Evolutionary conservation across 306 rosid species (phyloP).

Genomic region (Clitoria ternatea): DNA sequence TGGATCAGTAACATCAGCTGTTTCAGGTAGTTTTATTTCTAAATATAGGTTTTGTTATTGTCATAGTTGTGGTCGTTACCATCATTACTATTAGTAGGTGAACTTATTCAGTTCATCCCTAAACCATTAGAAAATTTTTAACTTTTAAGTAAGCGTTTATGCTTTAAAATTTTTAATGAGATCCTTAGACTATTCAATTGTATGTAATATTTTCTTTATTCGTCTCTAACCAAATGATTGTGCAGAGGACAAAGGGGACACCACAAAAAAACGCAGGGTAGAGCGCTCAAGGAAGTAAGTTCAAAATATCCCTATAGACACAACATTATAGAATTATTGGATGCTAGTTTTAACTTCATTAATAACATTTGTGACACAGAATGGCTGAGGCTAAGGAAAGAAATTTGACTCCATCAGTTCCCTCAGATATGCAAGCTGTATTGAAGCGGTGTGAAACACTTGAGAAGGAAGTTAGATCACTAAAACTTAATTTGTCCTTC

Average conservation of each 20-base stretch:
- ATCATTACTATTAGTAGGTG: no score
- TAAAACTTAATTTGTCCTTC: constrained; percentile 84
- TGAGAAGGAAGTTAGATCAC: constrained; percentile 94
- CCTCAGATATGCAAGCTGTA: constrained; percentile 81
- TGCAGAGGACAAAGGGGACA: constrained; percentile 81
- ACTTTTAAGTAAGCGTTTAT: no score
- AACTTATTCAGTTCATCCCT: no score
- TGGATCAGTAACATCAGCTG: constrained; percentile 77
- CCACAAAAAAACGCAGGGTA: constrained; percentile 91
- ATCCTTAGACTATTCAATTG: no score
- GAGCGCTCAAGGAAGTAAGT: constrained; percentile 92
- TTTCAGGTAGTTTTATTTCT: constrained; percentile 51
- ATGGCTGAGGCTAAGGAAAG: constrained; percentile 99
- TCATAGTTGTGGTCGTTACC: no score
- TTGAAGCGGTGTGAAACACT: constrained; percentile 85
- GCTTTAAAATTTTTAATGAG: no score
- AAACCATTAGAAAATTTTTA: no score
- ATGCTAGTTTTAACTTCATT: neutral
- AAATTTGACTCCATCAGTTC: constrained; percentile 68
- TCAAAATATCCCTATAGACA: constrained; percentile 10
- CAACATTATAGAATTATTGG: neutral
- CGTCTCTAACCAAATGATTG: constrained; percentile 25
- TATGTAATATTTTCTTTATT: no score
- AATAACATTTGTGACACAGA: constrained; percentile 44
- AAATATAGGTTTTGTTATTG: no score